phyloP scores from a whole-genome alignment of 1,284 basidiomycete genomes.

The Malassezia restricta region DNA sequence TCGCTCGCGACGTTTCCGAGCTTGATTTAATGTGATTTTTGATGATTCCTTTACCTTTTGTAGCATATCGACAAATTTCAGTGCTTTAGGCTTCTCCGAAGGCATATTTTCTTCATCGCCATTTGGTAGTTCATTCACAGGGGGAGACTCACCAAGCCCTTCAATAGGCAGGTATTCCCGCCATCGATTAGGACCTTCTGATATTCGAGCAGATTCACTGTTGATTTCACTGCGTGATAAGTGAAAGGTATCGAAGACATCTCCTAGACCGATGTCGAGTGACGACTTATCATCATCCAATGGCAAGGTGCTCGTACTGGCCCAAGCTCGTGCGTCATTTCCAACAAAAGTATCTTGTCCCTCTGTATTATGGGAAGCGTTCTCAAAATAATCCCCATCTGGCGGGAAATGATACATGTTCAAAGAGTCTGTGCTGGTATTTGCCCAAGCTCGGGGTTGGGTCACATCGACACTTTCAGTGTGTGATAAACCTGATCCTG shows the following conservation, averaged over 20 bases:
- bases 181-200: neutral
- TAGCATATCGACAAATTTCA: too few species aligned
- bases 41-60: neutral
- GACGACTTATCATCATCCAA: slow-evolving; percentile 2
- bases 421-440: too few species aligned
- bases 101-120: slow-evolving; percentile 3
- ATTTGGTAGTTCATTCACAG: neutral
- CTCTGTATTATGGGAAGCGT: too few species aligned
- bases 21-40: neutral
- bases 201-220: neutral
- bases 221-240: neutral
- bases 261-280: slow-evolving; percentile 1
- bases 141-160: slow-evolving; percentile 1
- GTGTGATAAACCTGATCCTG: neutral
- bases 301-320: neutral
- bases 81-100: neutral
- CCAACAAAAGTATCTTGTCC: too few species aligned
- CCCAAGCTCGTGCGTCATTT: neutral
- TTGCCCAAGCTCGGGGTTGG: neutral
- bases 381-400: too few species aligned
- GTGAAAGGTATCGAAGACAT: slow-evolving; percentile 9
- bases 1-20: neutral
- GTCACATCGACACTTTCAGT: neutral
- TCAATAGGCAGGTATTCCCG: slow-evolving; percentile 4
- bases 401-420: too few species aligned